A percentile compares a stretch with the other conserved stretches of the same genome.
These are phyloP conservation scores for Cyberlindnera xylosilytica DNA, from an alignment of 805 yeast species.

Conservation along the genomic window DNA sequence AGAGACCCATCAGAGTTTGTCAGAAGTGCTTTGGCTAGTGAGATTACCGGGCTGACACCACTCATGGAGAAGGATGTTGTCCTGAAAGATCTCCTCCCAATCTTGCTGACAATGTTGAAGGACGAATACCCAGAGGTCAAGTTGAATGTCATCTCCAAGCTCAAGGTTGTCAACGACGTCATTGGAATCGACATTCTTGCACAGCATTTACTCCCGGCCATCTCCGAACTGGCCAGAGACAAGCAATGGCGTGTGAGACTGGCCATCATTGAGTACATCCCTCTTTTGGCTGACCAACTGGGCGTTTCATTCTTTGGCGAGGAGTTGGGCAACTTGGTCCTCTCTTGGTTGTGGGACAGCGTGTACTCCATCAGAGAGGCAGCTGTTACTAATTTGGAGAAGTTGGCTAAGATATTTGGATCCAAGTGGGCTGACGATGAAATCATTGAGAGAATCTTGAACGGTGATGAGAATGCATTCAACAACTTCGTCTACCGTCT, in stretches of 20 bases:
- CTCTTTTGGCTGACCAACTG: conserved; percentile 87
- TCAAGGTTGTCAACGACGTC: conserved; percentile 89
- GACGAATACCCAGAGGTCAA: conserved; percentile 98
- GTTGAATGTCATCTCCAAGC: conserved; percentile 86
- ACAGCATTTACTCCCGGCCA: conserved; percentile 89
- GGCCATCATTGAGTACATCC: conserved; percentile 95
- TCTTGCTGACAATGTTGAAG: conserved; percentile 87
- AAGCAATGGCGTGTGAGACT: conserved; percentile 96
- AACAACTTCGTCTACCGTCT: conserved; percentile 85
- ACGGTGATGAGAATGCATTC: conserved; percentile 35
- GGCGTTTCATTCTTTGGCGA: conserved; percentile 93
- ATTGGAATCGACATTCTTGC: conserved; percentile 88
- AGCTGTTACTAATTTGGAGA: conserved; percentile 79
- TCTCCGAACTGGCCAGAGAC: conserved; percentile 93
- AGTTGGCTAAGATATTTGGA: conserved; percentile 84
- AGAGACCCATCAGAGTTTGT: conserved; percentile 92
- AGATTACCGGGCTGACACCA: conserved; percentile 84
- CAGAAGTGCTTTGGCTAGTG: conserved; percentile 86
- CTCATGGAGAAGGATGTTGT: conserved; percentile 82
- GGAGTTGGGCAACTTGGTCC: conserved; percentile 83
- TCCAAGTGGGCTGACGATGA: conserved; percentile 89
- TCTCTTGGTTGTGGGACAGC: conserved; percentile 99
- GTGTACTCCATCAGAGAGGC: conserved; percentile 97
- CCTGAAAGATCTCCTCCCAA: conserved; percentile 77
- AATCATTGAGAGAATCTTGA: conserved; percentile 72